Evolutionary conservation across 2,329 filamentous ascomycete species (phyloP).

Genomic region (Cercospora sp.): DNA sequence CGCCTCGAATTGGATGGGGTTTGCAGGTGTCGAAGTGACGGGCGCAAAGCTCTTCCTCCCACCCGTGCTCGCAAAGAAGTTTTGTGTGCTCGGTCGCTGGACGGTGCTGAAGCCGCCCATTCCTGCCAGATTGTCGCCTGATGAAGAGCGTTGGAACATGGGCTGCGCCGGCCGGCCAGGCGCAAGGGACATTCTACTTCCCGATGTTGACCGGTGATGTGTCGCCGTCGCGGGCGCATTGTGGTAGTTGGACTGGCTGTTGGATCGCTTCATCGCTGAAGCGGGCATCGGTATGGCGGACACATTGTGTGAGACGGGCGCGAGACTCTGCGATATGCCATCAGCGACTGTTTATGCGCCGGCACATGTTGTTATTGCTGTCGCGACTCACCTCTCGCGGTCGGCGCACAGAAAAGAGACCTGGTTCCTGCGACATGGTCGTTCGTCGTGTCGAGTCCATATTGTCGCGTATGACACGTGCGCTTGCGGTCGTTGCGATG

Average conservation of each 20-base stretch:
- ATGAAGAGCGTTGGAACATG: slow-evolving; percentile 80
- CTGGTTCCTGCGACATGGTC: slow-evolving; percentile 81
- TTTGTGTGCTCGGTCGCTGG: slow-evolving; percentile 77
- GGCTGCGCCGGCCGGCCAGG: slow-evolving; percentile 81
- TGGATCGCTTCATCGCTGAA: slow-evolving; percentile 91
- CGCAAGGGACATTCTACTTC: slow-evolving; percentile 81
- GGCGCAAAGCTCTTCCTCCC: slow-evolving; percentile 72
- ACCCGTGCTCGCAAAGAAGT: slow-evolving; percentile 58
- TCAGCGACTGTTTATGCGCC: slow-evolving; percentile 21
- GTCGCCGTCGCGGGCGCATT: slow-evolving; percentile 65
- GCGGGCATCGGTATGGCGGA: slow-evolving; percentile 85
- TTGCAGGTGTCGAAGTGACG: slow-evolving; percentile 52
- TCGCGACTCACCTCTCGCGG: slow-evolving; percentile 73
- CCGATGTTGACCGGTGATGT: slow-evolving; percentile 80
- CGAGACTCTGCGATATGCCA: slow-evolving; percentile 67
- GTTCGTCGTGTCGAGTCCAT: slow-evolving; percentile 15
- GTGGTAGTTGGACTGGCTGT: slow-evolving; percentile 68
- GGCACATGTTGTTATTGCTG: background rate
- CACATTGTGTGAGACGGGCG: slow-evolving; percentile 72
- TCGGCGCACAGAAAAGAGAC: slow-evolving; percentile 87
- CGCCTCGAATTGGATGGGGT: slow-evolving; percentile 50
- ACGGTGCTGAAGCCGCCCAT: slow-evolving; percentile 76
- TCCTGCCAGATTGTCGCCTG: slow-evolving; percentile 75
- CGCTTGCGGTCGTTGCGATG: background rate
- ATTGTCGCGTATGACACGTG: slow-evolving; percentile 14